These are phyloP conservation scores for Bidens hawaiensis DNA, from an alignment of 140 eudicot species.

Conservation along the genomic window DNA sequence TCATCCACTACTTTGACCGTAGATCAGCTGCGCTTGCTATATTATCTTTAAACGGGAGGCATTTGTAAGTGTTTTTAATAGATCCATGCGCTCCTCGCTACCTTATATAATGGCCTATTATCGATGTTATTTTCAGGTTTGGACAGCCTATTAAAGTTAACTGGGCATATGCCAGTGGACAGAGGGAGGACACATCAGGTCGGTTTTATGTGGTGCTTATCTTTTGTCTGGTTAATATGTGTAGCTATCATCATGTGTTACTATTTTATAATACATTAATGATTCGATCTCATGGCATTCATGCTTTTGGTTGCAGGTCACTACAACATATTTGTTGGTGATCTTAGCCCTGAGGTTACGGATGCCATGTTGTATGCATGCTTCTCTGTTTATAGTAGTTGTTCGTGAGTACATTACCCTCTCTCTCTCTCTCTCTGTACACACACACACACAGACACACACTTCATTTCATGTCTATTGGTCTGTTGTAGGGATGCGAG, in stretches of 20 bases:
- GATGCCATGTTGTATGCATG: constrained; percentile 63
- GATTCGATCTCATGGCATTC: constrained; percentile 14
- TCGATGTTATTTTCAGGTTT: not conserved
- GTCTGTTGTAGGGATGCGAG: constrained; percentile 70
- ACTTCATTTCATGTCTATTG: not conserved
- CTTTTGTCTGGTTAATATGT: not conserved
- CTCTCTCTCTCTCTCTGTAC: not conserved
- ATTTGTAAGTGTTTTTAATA: constrained; percentile 57
- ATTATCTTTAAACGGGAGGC: constrained; percentile 80
- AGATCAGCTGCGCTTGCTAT: constrained; percentile 95
- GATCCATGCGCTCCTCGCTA: not conserved
- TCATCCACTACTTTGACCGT: constrained; percentile 84
- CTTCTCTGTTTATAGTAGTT: not conserved
- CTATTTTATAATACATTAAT: not conserved
- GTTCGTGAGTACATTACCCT: too few relatives aligned
- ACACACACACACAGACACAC: not conserved
- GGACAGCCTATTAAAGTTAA: too few relatives aligned
- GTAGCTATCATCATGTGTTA: not conserved
- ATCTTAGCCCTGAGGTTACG: constrained; percentile 21
- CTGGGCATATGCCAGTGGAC: too few relatives aligned
- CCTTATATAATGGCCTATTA: not conserved
- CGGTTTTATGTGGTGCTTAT: not conserved
- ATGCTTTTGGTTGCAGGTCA: constrained; percentile 54
- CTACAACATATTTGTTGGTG: not conserved
- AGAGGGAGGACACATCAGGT: too few relatives aligned